Evolutionary conservation across 495 filamentous ascomycete genomes (phyloP), one percentile per base, ranked within the genome.

Genomic region (Darksidea phi): DNA sequence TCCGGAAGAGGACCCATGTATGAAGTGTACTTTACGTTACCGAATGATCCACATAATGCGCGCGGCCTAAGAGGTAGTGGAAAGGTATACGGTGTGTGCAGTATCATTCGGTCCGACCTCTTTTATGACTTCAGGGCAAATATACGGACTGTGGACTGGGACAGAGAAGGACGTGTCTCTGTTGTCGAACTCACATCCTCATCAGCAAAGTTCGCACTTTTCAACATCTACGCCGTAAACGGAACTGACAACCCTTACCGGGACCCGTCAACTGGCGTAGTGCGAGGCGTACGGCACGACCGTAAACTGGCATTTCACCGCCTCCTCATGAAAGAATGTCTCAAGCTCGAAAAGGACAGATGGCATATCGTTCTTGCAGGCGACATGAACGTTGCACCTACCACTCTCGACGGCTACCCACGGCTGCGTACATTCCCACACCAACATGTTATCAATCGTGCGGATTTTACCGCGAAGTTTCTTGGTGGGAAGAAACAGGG

Each of bases 161-260:
- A 84, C 47, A 48, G 65, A 8, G 81, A 84, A 70, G 81, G 81
- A 1, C 74, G 81, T 0, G 73, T 84, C 7, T 64, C 73, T 13
- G 61, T 83, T 12, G 60, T 73, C 18, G 76, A 79, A 61, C 60
- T 75, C 5, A 56, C 34, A 1, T 42, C 50, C 17, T 20, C 63
- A 2, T 5, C 18, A 6, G 50, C 47, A 21, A 70, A 72, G 0
- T 43, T 79, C 0, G 71, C 74, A 0, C 56, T 84, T 11, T 64
- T 78, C 41, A 80, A 81, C 56, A 66, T 81, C 54, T 83, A 83
- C 66, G 78, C 77, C 38, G 73, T 79, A 32, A 83, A 82, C 61
- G 81, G 81, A 17, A 83, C 81, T 1, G 59, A 71, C 0, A 71
- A 73, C 42, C 71, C 76, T 6, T 81, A 82, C 67, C 71, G 72